Base-by-base conservation (phyloP, 2,329 filamentous ascomycete genomes). In the Teratosphaeria destructans region DNA sequence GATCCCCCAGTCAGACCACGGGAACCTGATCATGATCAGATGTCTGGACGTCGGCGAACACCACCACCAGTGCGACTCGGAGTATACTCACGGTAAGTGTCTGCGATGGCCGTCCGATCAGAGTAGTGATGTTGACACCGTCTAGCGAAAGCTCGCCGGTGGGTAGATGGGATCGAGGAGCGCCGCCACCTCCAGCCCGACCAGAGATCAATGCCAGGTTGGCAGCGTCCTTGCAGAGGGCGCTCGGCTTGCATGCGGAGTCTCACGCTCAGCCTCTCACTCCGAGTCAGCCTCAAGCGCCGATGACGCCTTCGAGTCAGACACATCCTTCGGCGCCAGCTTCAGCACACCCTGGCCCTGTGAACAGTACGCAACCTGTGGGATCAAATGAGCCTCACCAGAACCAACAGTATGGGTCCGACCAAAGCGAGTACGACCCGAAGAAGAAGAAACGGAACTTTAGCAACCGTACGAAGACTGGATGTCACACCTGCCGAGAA, bases 381-480 rank as follows among this genome's bases (percentile, higher is more conserved):
- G 73, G 71, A 56, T 68, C 56, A 49, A 66, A 72, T 64, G 71
- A 75, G 52, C 67, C 71, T n/a, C 67, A 72, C 14, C 64, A 71
- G 35, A 65, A 71, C 26, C 65, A 70, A 39, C 73, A 72, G 63
- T 74, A 61, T 73, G 67, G 55, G 66, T 68, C 63, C 60, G 76
- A 69, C 12, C 58, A 59, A 37, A 12, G 58, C 55, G 62, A 65
- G 35, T 35, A 55, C 55, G 65, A 76, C 64, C 58, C 60, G 27
- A 88, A 88, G 73, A 88, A 87, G 73, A 77, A 86, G 55, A 89
- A 89, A 74, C 81, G 87, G 47, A 89, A 90, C 70, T 97, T 96
- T 70, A 95, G 90, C 76, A 96, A 96, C 74, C 83, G 93, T 61
- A 96, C 93, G 23, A 97, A 97, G 77, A 96, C 92, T 10, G 91